Evolutionary conservation across 768 basidiomycete genomes (phyloP).

Genomic region (Lactarius evosmus): DNA sequence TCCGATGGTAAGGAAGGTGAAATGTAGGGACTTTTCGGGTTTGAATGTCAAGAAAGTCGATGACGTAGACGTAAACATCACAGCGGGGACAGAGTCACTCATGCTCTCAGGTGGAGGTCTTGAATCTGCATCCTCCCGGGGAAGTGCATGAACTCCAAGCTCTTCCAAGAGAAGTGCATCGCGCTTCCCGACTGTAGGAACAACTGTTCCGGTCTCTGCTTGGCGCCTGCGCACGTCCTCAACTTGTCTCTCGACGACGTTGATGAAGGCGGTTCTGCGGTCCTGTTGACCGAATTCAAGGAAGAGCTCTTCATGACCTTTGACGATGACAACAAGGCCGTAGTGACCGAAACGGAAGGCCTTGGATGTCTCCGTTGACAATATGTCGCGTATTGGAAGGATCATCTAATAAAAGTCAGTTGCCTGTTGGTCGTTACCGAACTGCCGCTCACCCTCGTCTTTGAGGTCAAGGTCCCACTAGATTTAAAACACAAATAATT

Average conservation of each 20-base stretch:
- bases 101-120: conserved; percentile 46
- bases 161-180: conserved; percentile 85
- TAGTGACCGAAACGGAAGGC: conserved; percentile 88
- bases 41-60: conserved; percentile 97
- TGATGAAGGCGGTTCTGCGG: conserved; percentile 74
- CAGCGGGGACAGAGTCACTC: conserved; percentile 54
- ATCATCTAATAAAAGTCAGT: conserved; percentile 67
- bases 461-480: conserved; percentile 68
- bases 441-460: conserved; percentile 65
- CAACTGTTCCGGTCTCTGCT: conserved; percentile 42
- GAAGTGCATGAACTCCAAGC: conserved; percentile 54
- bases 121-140: conserved; percentile 42
- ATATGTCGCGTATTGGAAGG: conserved; percentile 83
- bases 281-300: conserved; percentile 87
- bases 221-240: conserved; percentile 61
- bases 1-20: conserved; percentile 95
- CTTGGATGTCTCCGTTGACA: conserved; percentile 79
- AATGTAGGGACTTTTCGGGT: conserved; percentile 76
- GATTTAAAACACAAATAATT: conserved; percentile 96
- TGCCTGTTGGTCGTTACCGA: conserved; percentile 1
- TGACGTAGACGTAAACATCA: conserved; percentile 95
- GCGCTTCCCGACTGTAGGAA: conserved; percentile 51
- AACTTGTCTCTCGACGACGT: conserved; percentile 73
- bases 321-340: conserved; percentile 86
- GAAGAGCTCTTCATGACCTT: conserved; percentile 96